Base-by-base conservation (phyloP, 2,329 filamentous ascomycete genomes). In the Colletotrichum simmondsii region DNA sequence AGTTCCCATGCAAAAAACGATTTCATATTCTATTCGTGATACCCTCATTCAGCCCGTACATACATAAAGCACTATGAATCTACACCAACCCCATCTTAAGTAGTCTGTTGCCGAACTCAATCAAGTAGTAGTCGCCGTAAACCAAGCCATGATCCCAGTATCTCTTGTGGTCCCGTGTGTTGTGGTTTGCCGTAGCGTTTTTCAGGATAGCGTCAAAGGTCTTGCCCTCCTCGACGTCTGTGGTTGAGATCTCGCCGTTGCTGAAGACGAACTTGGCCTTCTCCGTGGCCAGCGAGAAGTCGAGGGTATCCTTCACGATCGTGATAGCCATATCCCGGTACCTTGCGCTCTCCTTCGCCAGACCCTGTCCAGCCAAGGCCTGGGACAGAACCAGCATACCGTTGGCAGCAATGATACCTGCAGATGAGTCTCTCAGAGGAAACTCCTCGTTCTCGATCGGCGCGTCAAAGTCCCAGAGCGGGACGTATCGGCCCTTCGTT, bases 41-140 rank as follows among this genome's bases (percentile, higher is more conserved):
- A 66, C 62, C 68, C 57, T 26, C 30, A 16, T 71, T 53, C 30
- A 3, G 12, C 19, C 14, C 19, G 2, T 65, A 49, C 58, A 54
- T 59, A 11, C 6, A 49, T 8, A 49, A n/a, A 49, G 42, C 19
- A 49, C 42, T 49, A 49, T 49, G 1, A 37, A 19, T 60, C 26
- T 60, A 79, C 11, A 52, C 65, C 26, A 77, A 49, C 11, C 78
- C 79, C 80, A 82, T 79, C 53, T 77, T 75, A 58, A 87, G 71
- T 16, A 87, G 71, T 68, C 83, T 82, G 68, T 87, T 87, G 3
- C 85, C 85, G 74, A 86, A 84, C 68, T 86, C 84, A 5, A 87
- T 76, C 19, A 87, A 76, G 72, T 84, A 88, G 72, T 88, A 88
- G 73, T 87, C 86, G 0, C 81, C 86, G 78, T 87, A 88, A 2